Conservation (phyloP, 805 yeast species). For the Debaryomyces tyrocola region DNA sequence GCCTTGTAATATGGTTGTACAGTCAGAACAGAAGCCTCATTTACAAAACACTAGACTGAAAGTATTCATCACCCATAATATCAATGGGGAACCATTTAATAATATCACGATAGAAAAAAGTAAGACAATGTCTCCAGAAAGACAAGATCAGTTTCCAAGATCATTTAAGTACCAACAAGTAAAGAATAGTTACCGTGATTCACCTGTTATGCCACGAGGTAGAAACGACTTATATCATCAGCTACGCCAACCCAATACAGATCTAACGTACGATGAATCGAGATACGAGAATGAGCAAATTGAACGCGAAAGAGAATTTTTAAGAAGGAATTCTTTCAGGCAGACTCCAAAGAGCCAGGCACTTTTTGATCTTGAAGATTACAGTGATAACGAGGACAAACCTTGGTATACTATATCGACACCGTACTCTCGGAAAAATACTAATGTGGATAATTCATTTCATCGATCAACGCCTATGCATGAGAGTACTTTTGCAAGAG, state of each 20-base stretch:
- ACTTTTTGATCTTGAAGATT: neutral
- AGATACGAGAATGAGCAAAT: neutral
- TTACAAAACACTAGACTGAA: slow-evolving; percentile 31
- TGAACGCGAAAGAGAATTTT: neutral
- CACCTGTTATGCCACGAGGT: neutral
- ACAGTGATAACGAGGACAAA: neutral
- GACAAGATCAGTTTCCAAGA: neutral
- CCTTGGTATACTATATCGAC: slow-evolving; percentile 1
- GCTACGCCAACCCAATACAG: neutral
- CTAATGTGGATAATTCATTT: neutral
- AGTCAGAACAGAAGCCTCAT: slow-evolving; percentile 22
- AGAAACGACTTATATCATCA: neutral
- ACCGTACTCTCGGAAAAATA: neutral
- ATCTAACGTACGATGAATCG: neutral
- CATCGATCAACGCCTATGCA: slow-evolving; percentile 1
- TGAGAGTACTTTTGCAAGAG: neutral
- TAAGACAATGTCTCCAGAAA: neutral
- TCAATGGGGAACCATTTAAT: slow-evolving; percentile 33
- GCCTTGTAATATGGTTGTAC: slow-evolving; percentile 14
- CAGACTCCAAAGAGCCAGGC: neutral
- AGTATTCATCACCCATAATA: slow-evolving; percentile 54
- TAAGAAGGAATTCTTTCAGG: neutral
- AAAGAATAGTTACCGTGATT: neutral
- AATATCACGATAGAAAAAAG: neutral
- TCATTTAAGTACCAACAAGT: neutral